Conservation (phyloP, 1,284 basidiomycete species). For the Cutaneotrichosporon sp. region DNA sequence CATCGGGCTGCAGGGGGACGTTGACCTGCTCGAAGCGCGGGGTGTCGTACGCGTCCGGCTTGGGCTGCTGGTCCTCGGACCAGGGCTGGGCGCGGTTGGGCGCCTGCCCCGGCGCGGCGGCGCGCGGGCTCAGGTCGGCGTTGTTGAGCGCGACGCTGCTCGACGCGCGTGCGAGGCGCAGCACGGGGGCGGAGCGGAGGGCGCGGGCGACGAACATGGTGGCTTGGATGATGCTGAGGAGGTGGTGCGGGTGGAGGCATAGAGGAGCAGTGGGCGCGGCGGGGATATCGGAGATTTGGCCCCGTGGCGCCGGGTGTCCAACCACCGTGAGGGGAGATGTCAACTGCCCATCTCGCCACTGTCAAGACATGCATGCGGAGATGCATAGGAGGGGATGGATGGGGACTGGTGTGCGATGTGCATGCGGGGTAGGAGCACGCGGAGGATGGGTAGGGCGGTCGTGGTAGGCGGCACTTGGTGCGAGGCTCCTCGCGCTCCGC, state of each 20-base stretch:
- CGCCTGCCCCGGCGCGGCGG: constrained; percentile 59
- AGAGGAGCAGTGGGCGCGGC: background rate
- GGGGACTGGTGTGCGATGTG: no score
- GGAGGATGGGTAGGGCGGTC: no score
- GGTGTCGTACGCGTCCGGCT: constrained; percentile 42
- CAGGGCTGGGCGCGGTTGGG: constrained; percentile 75
- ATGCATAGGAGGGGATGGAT: background rate
- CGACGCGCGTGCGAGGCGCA: constrained; percentile 1
- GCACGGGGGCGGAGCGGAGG: constrained; percentile 4
- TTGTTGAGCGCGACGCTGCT: constrained; percentile 1
- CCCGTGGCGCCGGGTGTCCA: background rate
- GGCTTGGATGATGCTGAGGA: background rate
- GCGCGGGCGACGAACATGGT: constrained; percentile 19
- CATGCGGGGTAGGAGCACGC: no score
- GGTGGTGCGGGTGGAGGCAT: background rate
- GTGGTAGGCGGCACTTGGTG: no score
- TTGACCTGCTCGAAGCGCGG: constrained; percentile 79
- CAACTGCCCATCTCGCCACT: background rate
- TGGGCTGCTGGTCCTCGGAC: constrained; percentile 68
- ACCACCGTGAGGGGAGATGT: background rate
- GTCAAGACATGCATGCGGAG: background rate
- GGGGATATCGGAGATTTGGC: background rate
- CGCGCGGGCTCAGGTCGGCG: background rate
- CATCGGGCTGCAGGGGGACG: constrained; percentile 71
- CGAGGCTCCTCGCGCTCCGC: no score